A percentile compares a stretch with the other conserved stretches of the same genome.
Evolutionary conservation across 306 rosid genomes (phyloP).

Genomic region (Arachis hypogaea): DNA sequence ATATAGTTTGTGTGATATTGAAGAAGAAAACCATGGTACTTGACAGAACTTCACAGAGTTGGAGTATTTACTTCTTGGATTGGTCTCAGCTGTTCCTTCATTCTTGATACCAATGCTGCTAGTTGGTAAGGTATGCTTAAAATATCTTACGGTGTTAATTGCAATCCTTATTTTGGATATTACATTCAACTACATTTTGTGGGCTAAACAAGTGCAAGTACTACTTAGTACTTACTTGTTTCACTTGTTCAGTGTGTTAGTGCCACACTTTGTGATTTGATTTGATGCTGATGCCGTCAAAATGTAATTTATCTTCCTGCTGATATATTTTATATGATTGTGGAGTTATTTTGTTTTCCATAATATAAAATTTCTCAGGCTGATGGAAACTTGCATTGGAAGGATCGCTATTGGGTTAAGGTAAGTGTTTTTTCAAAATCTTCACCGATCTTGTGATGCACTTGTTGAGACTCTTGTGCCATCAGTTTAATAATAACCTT

Average conservation of each 20-base stretch:
- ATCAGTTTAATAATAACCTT: not conserved
- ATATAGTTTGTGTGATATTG: not conserved
- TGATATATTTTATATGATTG: not conserved
- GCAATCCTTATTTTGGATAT: no score
- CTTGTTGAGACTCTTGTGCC: not conserved
- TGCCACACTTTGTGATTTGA: not conserved
- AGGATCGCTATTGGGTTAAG: constrained; percentile 96
- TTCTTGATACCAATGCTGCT: constrained; percentile 75
- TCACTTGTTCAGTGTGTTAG: not conserved
- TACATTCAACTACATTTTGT: not conserved
- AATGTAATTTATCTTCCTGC: constrained; percentile 7
- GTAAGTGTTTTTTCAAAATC: constrained; percentile 57
- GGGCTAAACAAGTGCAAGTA: not conserved
- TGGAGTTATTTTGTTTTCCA: not conserved
- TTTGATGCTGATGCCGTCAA: not conserved
- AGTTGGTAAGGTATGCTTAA: constrained; percentile 71
- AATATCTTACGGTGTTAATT: no score
- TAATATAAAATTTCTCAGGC: constrained; percentile 63
- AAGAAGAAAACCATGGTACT: constrained; percentile 18
- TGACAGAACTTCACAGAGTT: constrained; percentile 78
- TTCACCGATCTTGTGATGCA: not conserved
- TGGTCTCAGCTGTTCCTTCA: constrained; percentile 85
- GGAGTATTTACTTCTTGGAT: constrained; percentile 89
- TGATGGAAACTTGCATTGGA: constrained; percentile 64
- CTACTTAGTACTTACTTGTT: not conserved